Conservation (phyloP, 2,329 filamentous ascomycete genomes). For the Xylaria sp. region DNA sequence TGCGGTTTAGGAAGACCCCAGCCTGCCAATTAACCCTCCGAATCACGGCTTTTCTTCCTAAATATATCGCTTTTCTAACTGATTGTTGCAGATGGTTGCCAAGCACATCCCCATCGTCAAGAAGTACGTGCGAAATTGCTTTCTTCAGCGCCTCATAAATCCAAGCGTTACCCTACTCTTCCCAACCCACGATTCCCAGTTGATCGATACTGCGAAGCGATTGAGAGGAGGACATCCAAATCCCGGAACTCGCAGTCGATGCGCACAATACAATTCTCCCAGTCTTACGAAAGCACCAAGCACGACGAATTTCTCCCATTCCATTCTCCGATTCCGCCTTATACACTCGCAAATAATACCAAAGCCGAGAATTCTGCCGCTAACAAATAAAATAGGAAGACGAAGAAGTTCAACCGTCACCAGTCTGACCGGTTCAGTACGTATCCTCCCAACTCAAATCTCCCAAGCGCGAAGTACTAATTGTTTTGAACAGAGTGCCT, state of each 20-base stretch:
- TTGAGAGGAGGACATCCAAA: neutral
- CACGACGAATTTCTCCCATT: neutral
- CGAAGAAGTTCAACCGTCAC: constrained; percentile 95
- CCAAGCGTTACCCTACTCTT: constrained; percentile 11
- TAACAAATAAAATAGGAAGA: constrained; percentile 60
- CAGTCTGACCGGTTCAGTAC: constrained; percentile 97
- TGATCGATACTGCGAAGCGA: neutral
- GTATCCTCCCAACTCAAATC: constrained; percentile 63
- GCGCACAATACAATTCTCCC: neutral
- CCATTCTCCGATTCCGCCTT: constrained; percentile 1
- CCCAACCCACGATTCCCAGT: neutral
- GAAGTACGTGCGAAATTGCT: constrained; percentile 80
- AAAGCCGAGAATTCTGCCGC: constrained; percentile 41
- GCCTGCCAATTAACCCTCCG: neutral
- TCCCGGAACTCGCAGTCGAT: constrained; percentile 17
- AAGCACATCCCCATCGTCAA: constrained; percentile 99
- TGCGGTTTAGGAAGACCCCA: neutral
- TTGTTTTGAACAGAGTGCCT: constrained; percentile 37
- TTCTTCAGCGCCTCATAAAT: constrained; percentile 31
- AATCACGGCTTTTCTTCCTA: neutral
- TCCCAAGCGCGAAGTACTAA: constrained; percentile 19
- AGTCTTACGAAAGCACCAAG: constrained; percentile 1
- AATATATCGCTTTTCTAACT: constrained; percentile 37
- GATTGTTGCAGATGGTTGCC: constrained; percentile 84
- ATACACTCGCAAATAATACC: neutral